These are phyloP conservation scores for Cetraspora pellucida DNA, from an alignment of 192 early-diverging fungal species.

Conservation along the genomic window DNA sequence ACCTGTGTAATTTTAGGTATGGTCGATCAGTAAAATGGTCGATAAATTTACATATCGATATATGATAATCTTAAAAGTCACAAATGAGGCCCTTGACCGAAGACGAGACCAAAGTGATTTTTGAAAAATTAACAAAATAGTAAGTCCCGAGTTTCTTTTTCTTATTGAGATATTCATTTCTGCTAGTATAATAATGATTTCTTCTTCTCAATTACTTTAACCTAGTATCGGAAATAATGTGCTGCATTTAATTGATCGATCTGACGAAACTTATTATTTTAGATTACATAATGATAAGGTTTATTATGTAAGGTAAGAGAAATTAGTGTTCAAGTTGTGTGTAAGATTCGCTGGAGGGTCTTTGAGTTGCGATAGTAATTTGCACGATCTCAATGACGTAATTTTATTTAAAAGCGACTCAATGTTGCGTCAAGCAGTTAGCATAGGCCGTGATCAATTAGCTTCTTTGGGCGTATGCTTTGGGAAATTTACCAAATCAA, in stretches of 20 bases:
- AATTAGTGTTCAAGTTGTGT: not conserved
- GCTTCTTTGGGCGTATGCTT: conserved; percentile 95
- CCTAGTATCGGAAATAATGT: conserved; percentile 93
- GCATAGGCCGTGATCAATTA: conserved; percentile 83
- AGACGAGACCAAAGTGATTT: conserved; percentile 96
- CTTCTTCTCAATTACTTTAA: not conserved
- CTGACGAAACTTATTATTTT: conserved; percentile 97
- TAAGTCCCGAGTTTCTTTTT: conserved; percentile 39
- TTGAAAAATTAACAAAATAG: conserved; percentile 98
- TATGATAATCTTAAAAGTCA: not conserved
- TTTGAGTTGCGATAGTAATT: not conserved
- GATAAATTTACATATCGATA: not conserved
- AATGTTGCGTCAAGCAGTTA: conserved; percentile 86
- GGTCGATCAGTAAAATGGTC: not conserved
- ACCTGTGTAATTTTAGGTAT: not conserved
- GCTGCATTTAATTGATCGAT: conserved; percentile 89
- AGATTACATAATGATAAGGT: conserved; percentile 91
- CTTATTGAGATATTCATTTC: not conserved
- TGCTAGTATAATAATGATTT: not conserved
- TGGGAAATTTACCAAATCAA: conserved; percentile 98
- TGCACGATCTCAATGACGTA: not conserved
- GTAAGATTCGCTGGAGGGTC: not conserved
- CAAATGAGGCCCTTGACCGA: conserved; percentile 95
- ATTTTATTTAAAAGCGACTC: conserved; percentile 64
- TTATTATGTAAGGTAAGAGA: conserved; percentile 88